These are phyloP conservation scores for Nicotiana rustica DNA, from an alignment of 305 asterid species.

Conservation along the genomic window DNA sequence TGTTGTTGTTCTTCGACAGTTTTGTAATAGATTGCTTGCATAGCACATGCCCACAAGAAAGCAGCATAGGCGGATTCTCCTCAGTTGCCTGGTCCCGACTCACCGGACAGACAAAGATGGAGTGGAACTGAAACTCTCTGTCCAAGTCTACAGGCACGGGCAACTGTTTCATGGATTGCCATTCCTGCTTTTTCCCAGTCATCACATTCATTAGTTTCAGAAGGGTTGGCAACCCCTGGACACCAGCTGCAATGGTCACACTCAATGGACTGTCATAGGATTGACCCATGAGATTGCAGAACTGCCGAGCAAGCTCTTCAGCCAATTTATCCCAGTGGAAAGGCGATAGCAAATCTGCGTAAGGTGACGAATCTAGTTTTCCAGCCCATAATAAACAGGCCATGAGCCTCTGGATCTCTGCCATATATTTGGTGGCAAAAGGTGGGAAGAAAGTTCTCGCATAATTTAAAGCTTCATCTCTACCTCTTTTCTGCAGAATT, in stretches of 20 bases:
- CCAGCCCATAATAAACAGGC: slow-evolving; percentile 77
- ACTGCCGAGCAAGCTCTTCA: slow-evolving; percentile 71
- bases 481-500: slow-evolving; percentile 67
- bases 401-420: slow-evolving; percentile 86
- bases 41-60: slow-evolving; percentile 88
- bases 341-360: slow-evolving; percentile 69
- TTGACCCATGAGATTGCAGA: slow-evolving; percentile 82
- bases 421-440: slow-evolving; percentile 66
- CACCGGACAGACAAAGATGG: slow-evolving; percentile 88
- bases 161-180: slow-evolving; percentile 90
- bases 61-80: slow-evolving; percentile 89
- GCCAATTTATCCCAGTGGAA: slow-evolving; percentile 74
- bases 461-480: slow-evolving; percentile 76
- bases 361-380: slow-evolving; percentile 82
- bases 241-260: slow-evolving; percentile 82
- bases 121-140: slow-evolving; percentile 89
- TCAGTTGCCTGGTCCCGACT: slow-evolving; percentile 90
- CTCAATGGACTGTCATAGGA: slow-evolving; percentile 78
- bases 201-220: slow-evolving; percentile 83
- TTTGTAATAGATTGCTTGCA: slow-evolving; percentile 91
- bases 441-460: slow-evolving; percentile 67
- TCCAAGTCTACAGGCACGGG: slow-evolving; percentile 90
- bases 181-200: slow-evolving; percentile 83
- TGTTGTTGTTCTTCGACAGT: slow-evolving; percentile 76
- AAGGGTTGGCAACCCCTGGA: slow-evolving; percentile 85